Conservation (phyloP, 1,284 basidiomycete species). For the Cerrena zonata region DNA sequence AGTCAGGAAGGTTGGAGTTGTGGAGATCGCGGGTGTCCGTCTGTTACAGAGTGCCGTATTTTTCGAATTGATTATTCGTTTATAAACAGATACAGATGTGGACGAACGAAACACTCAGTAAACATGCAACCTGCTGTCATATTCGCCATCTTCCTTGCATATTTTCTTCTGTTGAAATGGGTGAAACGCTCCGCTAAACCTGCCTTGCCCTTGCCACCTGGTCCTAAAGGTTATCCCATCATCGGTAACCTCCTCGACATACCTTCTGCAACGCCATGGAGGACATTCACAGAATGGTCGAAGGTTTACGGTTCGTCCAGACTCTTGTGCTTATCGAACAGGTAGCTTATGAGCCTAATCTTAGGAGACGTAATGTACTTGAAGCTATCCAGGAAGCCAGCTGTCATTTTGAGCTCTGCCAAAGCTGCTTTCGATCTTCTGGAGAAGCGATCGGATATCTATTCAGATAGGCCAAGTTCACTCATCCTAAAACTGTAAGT, state of each 20-base stretch:
- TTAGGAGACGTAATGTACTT: slow-evolving; percentile 15
- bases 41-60: no score
- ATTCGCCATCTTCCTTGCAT: neutral
- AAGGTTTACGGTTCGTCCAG: slow-evolving; percentile 1
- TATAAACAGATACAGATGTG: no score
- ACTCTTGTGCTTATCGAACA: neutral
- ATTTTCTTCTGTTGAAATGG: neutral
- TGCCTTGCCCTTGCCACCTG: slow-evolving; percentile 9
- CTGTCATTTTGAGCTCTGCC: slow-evolving; percentile 12
- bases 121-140: no score
- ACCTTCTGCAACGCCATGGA: slow-evolving; percentile 11
- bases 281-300: slow-evolving; percentile 5
- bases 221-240: slow-evolving; percentile 12
- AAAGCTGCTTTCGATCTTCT: slow-evolving; percentile 14
- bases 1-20: no score
- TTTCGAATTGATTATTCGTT: no score
- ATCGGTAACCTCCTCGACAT: slow-evolving; percentile 16
- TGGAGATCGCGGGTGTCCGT: no score
- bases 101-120: no score
- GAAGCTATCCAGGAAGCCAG: slow-evolving; percentile 7
- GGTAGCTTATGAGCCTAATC: neutral
- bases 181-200: neutral
- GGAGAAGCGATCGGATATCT: slow-evolving; percentile 14
- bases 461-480: slow-evolving; percentile 12
- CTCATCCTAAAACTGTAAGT: slow-evolving; percentile 11